Conservation (phyloP, 2,329 filamentous ascomycete species). For the Kalaharituber pfeilii region DNA sequence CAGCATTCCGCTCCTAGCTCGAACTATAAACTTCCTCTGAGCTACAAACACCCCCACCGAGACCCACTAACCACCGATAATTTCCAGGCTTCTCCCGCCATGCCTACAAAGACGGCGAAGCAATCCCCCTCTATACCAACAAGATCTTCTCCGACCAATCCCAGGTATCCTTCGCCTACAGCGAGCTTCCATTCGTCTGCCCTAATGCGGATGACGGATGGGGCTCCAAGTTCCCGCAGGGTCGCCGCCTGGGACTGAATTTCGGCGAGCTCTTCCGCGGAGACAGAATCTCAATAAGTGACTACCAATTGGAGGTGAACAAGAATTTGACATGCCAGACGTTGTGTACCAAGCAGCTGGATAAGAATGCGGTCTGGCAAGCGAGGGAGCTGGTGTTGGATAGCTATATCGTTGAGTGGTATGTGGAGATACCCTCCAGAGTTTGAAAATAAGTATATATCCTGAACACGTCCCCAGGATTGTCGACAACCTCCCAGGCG, state of each 20-base stretch:
- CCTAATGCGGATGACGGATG: conserved; percentile 49
- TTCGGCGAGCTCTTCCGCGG: conserved; percentile 74
- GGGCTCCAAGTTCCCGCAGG: conserved; percentile 56
- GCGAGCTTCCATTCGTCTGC: conserved; percentile 73
- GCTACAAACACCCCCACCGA: background rate
- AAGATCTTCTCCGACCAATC: conserved; percentile 83
- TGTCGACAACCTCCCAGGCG: conserved; percentile 75
- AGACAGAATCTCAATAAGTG: conserved; percentile 68
- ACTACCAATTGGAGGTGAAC: conserved; percentile 64
- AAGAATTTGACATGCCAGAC: conserved; percentile 55
- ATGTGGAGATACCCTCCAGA: background rate
- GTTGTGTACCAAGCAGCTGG: conserved; percentile 53
- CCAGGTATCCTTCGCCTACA: conserved; percentile 81
- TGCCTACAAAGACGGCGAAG: conserved; percentile 57
- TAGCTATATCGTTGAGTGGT: conserved; percentile 75
- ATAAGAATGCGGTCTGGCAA: conserved; percentile 45
- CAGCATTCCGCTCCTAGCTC: conserved; percentile 3
- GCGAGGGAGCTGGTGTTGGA: conserved; percentile 56
- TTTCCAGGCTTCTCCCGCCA: conserved; percentile 59
- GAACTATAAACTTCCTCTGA: background rate
- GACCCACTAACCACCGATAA: conserved; percentile 3
- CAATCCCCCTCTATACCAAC: conserved; percentile 73
- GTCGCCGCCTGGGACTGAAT: conserved; percentile 59
- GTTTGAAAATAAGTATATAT: background rate
- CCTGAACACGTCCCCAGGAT: conserved; percentile 32